Evolutionary conservation across 2,329 filamentous ascomycete genomes (phyloP).

Genomic region (Aspergillus aculeatinus): DNA sequence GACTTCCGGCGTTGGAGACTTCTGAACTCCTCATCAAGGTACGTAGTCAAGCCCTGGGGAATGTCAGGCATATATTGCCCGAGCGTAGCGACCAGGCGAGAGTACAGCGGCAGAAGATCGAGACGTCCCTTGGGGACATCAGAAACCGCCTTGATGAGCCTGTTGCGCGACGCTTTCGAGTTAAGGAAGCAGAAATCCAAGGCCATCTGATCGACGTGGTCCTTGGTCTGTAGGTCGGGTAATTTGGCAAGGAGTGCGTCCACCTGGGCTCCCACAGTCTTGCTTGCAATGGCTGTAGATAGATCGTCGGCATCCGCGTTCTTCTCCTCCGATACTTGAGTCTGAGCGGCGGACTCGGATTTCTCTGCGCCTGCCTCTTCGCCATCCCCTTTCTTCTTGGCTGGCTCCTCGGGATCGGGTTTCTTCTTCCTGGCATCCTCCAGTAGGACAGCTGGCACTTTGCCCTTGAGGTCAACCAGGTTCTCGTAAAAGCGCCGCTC

Average conservation of each 20-base stretch:
- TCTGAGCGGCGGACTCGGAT: conserved; percentile 36
- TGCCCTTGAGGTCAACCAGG: conserved; percentile 88
- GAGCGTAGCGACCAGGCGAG: conserved; percentile 88
- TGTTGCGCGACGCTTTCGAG: conserved; percentile 94
- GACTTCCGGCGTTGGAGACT: conserved; percentile 95
- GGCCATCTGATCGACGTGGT: conserved; percentile 85
- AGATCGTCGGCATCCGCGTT: conserved; percentile 68
- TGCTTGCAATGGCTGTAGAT: conserved; percentile 94
- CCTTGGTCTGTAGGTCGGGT: conserved; percentile 89
- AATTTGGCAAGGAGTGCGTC: conserved; percentile 83
- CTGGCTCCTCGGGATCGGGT: conserved; percentile 73
- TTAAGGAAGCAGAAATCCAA: conserved; percentile 98
- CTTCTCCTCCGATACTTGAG: conserved; percentile 51
- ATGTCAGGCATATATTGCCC: conserved; percentile 93
- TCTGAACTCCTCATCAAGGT: conserved; percentile 94
- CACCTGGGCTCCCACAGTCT: conserved; percentile 94
- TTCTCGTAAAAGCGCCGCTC: conserved; percentile 98
- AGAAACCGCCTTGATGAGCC: conserved; percentile 86
- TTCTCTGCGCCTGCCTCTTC: conserved; percentile 37
- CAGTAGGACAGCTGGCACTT: conserved; percentile 87
- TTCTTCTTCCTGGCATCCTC: conserved; percentile 97
- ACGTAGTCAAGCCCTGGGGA: conserved; percentile 84
- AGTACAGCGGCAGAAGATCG: conserved; percentile 86
- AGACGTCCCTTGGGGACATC: conserved; percentile 93
- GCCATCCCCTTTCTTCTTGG: conserved; percentile 70